These are phyloP conservation scores for Acacia confusa DNA, from an alignment of 306 rosid species.

Conservation along the genomic window DNA sequence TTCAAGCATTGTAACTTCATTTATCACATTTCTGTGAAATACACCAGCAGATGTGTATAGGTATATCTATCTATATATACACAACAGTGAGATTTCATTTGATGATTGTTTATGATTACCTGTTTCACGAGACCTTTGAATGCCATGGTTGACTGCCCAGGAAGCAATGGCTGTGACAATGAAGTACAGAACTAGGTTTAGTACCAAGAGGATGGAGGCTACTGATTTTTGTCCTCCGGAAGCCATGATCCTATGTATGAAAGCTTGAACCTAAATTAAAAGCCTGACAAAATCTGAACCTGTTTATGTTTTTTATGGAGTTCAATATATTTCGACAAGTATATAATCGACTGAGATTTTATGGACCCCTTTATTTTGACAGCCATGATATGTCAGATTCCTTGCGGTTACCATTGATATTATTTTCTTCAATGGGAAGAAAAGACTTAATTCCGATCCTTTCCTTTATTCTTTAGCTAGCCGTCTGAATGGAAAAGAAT, in stretches of 20 bases:
- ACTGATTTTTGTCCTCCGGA: constrained; percentile 61
- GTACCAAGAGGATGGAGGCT: constrained; percentile 53
- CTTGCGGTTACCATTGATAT: constrained; percentile 30
- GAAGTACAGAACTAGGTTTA: constrained; percentile 69
- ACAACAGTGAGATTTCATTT: too few relatives aligned
- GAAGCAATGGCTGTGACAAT: constrained; percentile 65
- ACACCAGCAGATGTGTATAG: too few relatives aligned
- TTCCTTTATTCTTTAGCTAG: constrained; percentile 42
- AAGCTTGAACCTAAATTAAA: constrained; percentile 27
- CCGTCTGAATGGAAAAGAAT: constrained; percentile 49
- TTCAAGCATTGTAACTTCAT: too few relatives aligned
- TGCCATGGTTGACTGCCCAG: constrained; percentile 87
- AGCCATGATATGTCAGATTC: constrained; percentile 28
- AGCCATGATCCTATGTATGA: constrained; percentile 49
- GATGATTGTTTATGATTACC: constrained; percentile 39
- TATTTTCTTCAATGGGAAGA: constrained; percentile 52
- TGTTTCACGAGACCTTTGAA: constrained; percentile 61
- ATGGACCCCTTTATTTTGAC: not conserved
- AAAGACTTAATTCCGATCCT: constrained; percentile 52
- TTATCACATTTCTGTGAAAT: too few relatives aligned
- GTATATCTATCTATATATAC: too few relatives aligned
- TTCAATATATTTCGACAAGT: not conserved
- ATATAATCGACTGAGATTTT: not conserved
- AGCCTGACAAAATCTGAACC: constrained; percentile 24
- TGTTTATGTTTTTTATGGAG: constrained; percentile 20